These are phyloP conservation scores for Sarocladiaceae sp. DNA, from an alignment of 2,329 filamentous ascomycete species.

Conservation along the genomic window DNA sequence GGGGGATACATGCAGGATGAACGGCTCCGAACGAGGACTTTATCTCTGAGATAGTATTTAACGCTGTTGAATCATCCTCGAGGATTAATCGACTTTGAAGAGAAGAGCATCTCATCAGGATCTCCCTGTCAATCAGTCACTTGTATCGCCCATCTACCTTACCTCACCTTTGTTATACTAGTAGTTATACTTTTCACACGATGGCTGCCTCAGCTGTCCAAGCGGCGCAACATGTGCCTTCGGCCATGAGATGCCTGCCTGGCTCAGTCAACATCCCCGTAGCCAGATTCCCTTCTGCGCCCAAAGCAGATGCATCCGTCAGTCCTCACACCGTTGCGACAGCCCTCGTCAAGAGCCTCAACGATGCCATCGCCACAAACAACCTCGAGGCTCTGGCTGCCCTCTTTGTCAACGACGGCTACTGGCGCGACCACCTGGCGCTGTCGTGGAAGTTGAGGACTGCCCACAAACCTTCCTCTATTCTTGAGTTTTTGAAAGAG, in stretches of 20 bases:
- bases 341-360: constrained; percentile 32
- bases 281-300: constrained; percentile 33
- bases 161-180: background rate
- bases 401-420: constrained; percentile 33
- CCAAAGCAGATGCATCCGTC: constrained; percentile 11
- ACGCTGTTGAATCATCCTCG: no score
- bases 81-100: no score
- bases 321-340: constrained; percentile 26
- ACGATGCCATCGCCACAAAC: constrained; percentile 28
- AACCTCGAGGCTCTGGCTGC: constrained; percentile 26
- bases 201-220: constrained; percentile 9
- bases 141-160: background rate
- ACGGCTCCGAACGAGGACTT: no score
- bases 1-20: no score
- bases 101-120: no score
- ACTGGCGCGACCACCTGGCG: constrained; percentile 49
- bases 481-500: constrained; percentile 30
- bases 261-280: constrained; percentile 50
- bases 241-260: constrained; percentile 26
- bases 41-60: no score
- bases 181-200: background rate
- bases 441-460: constrained; percentile 46
- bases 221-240: constrained; percentile 14
- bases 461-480: constrained; percentile 31
- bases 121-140: no score